A percentile compares a stretch with the other conserved stretches of the same genome.
phyloP scores from a whole-genome alignment of 1,139 yeast species.

The Saccharomyces hybrid region DNA sequence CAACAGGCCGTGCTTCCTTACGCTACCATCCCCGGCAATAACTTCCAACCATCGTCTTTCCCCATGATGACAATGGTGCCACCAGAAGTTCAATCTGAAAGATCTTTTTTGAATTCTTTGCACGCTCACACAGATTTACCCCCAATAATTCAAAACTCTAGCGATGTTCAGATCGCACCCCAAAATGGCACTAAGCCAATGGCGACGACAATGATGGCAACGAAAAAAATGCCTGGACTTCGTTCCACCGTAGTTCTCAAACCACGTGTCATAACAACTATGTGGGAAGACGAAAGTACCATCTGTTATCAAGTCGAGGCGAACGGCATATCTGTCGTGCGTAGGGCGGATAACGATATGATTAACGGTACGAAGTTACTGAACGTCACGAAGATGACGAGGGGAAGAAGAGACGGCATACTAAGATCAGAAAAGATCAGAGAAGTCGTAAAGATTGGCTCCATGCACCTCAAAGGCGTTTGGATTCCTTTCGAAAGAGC shows the following conservation, averaged over 20 bases:
- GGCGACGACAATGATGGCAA: background rate
- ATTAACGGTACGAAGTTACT: too few relatives aligned
- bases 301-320: too few relatives aligned
- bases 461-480: too few relatives aligned
- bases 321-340: too few relatives aligned
- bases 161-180: background rate
- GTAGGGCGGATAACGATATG: too few relatives aligned
- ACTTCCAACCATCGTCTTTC: background rate
- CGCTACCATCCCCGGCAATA: background rate
- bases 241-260: conserved; percentile 46
- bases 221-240: background rate
- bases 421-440: too few relatives aligned
- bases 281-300: too few relatives aligned
- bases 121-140: background rate
- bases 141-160: background rate
- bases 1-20: background rate
- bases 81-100: background rate
- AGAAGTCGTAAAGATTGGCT: too few relatives aligned
- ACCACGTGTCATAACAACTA: too few relatives aligned
- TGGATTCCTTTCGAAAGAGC: conserved; percentile 43
- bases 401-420: too few relatives aligned
- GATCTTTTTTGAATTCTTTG: background rate
- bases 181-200: background rate
- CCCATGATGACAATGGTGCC: background rate
- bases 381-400: too few relatives aligned